phyloP scores from a whole-genome alignment of 768 basidiomycete genomes.

The Tricholoma bakamatsutake region DNA sequence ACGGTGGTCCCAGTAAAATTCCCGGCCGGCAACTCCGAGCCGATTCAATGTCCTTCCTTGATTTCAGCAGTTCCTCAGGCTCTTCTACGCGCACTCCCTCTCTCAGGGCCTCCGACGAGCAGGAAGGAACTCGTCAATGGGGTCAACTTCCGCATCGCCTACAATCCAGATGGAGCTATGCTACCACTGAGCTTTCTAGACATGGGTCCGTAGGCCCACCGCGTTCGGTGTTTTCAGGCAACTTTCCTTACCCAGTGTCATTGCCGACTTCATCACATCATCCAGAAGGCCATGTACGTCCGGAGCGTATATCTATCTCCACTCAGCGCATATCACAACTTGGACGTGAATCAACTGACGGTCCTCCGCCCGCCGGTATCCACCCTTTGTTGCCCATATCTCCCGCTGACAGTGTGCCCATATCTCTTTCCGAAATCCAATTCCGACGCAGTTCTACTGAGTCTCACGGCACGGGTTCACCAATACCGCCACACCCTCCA shows the following conservation, averaged over 20 bases:
- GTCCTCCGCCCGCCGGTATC: slow-evolving; percentile 24
- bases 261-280: slow-evolving; percentile 38
- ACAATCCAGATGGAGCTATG: slow-evolving; percentile 38
- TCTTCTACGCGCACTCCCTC: slow-evolving; percentile 19
- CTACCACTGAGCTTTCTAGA: slow-evolving; percentile 7
- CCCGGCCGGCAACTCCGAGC: slow-evolving; percentile 5
- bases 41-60: slow-evolving; percentile 30
- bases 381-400: slow-evolving; percentile 33
- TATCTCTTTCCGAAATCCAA: slow-evolving; percentile 49
- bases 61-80: slow-evolving; percentile 29
- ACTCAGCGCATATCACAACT: slow-evolving; percentile 46
- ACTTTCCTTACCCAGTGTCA: slow-evolving; percentile 41
- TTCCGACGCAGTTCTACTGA: slow-evolving; percentile 38
- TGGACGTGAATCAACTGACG: slow-evolving; percentile 25
- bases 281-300: slow-evolving; percentile 13
- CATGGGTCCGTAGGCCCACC: slow-evolving; percentile 9
- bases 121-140: neutral
- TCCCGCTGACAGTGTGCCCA: slow-evolving; percentile 51
- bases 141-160: slow-evolving; percentile 2
- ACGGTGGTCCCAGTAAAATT: slow-evolving; percentile 9
- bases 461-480: slow-evolving; percentile 21
- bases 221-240: slow-evolving; percentile 18
- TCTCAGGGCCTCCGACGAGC: slow-evolving; percentile 9
- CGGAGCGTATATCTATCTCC: slow-evolving; percentile 7
- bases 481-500: slow-evolving; percentile 37